These are phyloP conservation scores for Fusarium sambucinum DNA, from an alignment of 2,329 filamentous ascomycete genomes.

Conservation along the genomic window DNA sequence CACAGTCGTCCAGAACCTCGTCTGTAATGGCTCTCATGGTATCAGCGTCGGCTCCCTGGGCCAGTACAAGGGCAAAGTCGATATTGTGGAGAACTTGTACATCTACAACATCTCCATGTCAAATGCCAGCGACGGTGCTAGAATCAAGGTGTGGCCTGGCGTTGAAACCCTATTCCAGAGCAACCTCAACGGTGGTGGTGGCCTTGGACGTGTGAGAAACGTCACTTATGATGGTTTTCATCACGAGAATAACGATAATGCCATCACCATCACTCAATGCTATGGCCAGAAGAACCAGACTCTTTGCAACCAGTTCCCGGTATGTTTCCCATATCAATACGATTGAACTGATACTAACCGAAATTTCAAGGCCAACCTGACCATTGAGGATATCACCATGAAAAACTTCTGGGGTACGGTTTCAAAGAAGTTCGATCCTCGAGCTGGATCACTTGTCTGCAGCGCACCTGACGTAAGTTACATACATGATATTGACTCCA, in stretches of 20 bases:
- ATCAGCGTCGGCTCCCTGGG: constrained; percentile 79
- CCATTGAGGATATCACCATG: constrained; percentile 46
- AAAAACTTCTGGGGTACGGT: constrained; percentile 50
- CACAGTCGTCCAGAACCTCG: constrained; percentile 74
- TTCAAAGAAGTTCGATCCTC: constrained; percentile 48
- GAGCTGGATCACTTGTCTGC: constrained; percentile 49
- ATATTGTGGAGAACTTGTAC: constrained; percentile 77
- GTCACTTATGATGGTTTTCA: constrained; percentile 74
- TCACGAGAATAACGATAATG: constrained; percentile 69
- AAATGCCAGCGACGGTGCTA: constrained; percentile 73
- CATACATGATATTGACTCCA: rapidly evolving
- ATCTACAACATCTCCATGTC: constrained; percentile 71
- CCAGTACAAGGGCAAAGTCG: constrained; percentile 72
- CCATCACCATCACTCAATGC: constrained; percentile 49
- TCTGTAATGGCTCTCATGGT: constrained; percentile 77
- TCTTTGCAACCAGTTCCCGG: constrained; percentile 43
- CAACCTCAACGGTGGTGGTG: constrained; percentile 70
- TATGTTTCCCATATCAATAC: no score
- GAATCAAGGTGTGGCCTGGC: constrained; percentile 81
- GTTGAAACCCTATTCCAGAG: constrained; percentile 53
- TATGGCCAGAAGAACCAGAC: constrained; percentile 48
- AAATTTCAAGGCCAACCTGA: no score
- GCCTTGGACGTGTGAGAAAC: constrained; percentile 68
- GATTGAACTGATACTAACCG: no score
- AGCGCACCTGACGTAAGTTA: constrained; percentile 49